Evolutionary conservation across 345 rosid genomes (phyloP), one percentile per base, ranked within the genome.

Genomic region (Euclidium syriacum): DNA sequence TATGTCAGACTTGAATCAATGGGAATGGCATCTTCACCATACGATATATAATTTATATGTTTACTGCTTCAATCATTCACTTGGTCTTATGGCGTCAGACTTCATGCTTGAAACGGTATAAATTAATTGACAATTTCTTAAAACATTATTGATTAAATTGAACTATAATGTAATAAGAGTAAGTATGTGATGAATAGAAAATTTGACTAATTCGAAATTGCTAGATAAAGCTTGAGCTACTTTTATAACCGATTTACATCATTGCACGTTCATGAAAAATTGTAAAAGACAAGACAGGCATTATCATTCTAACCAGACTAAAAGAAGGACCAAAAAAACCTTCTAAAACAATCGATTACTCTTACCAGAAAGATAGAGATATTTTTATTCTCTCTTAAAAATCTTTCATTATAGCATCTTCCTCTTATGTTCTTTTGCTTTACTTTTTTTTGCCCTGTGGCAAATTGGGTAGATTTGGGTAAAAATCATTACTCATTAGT

Each of bases 151-250:
- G 18, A 22, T 8, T 51, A 23, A 68, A 8, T 8, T 33, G 18
- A 67, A 39, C 26, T 65, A 58, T 67, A 57, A 11, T 41, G 55
- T 52, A 41, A 50, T 23, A 47, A 58, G 52, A 33, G 17, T 24
- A 36, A 38, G 25, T 17, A 56, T 9, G 32, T 58, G 36, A 68
- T 59, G 41, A 22, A 42, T 35, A 52, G 5, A 19, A 42, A 16
- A 12, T 30, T 68, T 29, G 75, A 71, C 71, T 64, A 57, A 42
- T 64, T 71, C 65, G 54, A 64, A 57, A 18, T 47, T 56, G 60
- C 58, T 35, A 70, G 69, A 68, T 52, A 62, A 62, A 61, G 74
- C 63, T n/a, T 62, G 68, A 70, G 68, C 75, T 71, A 63, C 59
- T 71, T 63, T 38, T n/a, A n/a, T n/a, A n/a, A 70, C 46, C 59